A percentile compares a stretch with the other conserved stretches of the same genome.
Conservation (phyloP, 2,329 filamentous ascomycete species). For the Penicillium oxalicum region DNA sequence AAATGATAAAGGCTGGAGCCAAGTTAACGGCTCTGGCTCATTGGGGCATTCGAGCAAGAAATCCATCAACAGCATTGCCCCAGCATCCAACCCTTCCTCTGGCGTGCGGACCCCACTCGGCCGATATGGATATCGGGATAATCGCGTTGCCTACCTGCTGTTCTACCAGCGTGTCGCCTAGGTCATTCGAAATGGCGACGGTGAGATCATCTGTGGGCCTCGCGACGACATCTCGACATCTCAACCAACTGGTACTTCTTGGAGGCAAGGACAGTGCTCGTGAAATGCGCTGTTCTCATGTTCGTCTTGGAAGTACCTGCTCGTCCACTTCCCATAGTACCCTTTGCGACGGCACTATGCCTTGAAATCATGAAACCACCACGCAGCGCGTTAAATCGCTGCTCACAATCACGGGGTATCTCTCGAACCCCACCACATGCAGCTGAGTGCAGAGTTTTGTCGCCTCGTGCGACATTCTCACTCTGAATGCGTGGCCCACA, state of each 20-base stretch:
- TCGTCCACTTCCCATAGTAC: not conserved
- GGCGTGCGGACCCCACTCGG: conserved; percentile 52
- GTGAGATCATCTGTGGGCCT: too few species aligned
- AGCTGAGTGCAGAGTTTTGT: too few species aligned
- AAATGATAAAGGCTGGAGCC: conserved; percentile 66
- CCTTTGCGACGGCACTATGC: not conserved
- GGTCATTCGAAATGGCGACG: not conserved
- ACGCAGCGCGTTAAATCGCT: too few species aligned
- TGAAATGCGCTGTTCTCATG: not conserved
- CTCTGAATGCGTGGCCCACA: too few species aligned
- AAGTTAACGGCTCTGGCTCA: conserved; percentile 61
- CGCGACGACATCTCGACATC: too few species aligned
- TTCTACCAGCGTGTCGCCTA: conserved; percentile 75
- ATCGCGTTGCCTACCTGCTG: conserved; percentile 93
- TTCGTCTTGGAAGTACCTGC: not conserved
- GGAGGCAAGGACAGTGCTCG: too few species aligned
- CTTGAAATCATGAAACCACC: too few species aligned
- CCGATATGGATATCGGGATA: conserved; percentile 67
- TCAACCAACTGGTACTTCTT: too few species aligned
- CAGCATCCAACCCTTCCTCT: conserved; percentile 48
- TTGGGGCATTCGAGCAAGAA: conserved; percentile 55
- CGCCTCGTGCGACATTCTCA: too few species aligned
- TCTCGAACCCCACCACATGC: too few species aligned
- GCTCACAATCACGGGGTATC: too few species aligned
- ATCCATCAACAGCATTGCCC: conserved; percentile 64